Conservation (phyloP, 306 rosid species). For the Begonia masoniana region DNA sequence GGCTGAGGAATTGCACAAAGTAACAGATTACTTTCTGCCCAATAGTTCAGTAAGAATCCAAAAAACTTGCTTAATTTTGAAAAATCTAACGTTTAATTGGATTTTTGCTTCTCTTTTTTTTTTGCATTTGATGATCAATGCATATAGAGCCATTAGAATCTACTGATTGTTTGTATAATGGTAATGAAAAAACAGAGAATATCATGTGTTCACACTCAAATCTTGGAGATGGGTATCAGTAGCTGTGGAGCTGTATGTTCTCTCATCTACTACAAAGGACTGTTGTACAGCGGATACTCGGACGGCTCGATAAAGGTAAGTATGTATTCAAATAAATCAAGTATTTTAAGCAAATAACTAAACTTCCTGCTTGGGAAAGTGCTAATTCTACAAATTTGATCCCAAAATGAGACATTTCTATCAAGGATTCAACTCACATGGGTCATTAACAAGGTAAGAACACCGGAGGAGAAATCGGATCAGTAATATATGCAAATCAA, state of each 20-base stretch:
- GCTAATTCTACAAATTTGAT: too few relatives aligned
- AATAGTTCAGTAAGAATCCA: conserved; percentile 54
- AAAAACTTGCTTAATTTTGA: not conserved
- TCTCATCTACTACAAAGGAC: conserved; percentile 72
- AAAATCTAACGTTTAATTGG: not conserved
- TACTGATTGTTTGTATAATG: not conserved
- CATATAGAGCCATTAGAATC: too few relatives aligned
- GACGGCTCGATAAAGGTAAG: conserved; percentile 67
- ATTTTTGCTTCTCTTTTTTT: too few relatives aligned
- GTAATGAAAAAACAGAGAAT: conserved; percentile 59
- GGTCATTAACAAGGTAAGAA: too few relatives aligned
- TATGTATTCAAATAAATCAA: too few relatives aligned
- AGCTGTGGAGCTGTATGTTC: conserved; percentile 43
- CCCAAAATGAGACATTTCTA: too few relatives aligned
- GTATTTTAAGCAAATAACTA: too few relatives aligned
- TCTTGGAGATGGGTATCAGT: conserved; percentile 50
- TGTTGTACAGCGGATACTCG: conserved; percentile 59
- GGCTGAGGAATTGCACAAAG: conserved; percentile 74
- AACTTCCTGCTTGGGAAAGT: too few relatives aligned
- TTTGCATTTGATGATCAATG: too few relatives aligned
- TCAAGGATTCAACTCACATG: too few relatives aligned
- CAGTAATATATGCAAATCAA: too few relatives aligned
- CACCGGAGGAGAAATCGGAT: too few relatives aligned
- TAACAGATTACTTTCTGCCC: conserved; percentile 49
- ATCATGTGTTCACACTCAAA: conserved; percentile 76